Evolutionary conservation across 148 eudicot genomes (phyloP), one percentile per base, ranked within the genome.

Genomic region (Chenopodium formosanum): DNA sequence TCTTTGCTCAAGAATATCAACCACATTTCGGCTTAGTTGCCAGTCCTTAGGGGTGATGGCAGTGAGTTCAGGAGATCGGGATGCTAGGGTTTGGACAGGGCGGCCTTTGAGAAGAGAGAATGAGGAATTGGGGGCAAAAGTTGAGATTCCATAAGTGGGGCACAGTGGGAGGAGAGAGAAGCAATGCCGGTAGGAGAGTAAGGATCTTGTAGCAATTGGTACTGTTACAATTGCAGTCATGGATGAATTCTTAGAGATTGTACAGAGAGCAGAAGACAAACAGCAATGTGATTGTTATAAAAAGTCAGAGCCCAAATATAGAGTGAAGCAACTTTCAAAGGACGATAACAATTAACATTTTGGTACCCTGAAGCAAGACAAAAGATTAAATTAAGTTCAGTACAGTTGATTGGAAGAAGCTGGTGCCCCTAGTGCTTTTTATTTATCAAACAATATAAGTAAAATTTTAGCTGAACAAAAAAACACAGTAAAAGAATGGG

Each of bases 1-100:
- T 78, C 98, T 85, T 74, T 90, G 83, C 58, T 92, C 83, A 22
- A 95, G 94, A 67, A 89, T 86, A 6, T 91, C 79, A 22, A 93
- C 87, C 4, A 93, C 91, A 84, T 92, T 94, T 22, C 16, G 79
- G 46, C 74, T 48, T 40, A 32, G 62, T 58, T 27, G 58, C 37
- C 0, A 47, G 74, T 50, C 16, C 32, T 9, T 27, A 46, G 56
- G 16, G 56, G 73, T 13, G 67, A 70, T 7, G 80, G 70, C 0
- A 71, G 77, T 12, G 79, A 62, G 25, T 62, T 62, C 66, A 20
- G 66, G 66, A 9, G 78, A 14, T 4, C 8, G 40, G 74, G 80
- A 13, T 40, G 62, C 32, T 4, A 64, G 70, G 63, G 74, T 68
- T 76, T 76, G 74, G 23, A 2, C 20, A 23, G 52, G 32, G 25